Conservation (phyloP, 1,284 basidiomycete species). For the Porogramme epimiltina region DNA sequence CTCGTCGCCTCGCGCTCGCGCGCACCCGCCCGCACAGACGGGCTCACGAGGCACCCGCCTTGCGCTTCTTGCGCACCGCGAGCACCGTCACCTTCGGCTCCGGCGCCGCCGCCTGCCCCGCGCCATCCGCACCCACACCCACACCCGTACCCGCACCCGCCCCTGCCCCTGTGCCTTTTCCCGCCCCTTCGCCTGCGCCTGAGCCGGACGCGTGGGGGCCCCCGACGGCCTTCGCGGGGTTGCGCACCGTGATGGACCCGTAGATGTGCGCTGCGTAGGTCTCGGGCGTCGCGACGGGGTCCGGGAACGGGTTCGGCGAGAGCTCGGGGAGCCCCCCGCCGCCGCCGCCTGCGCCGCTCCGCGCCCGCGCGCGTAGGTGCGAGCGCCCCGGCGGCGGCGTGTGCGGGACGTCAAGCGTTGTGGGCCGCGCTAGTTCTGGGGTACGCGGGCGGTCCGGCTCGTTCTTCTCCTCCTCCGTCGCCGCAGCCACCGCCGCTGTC, state of each 20-base stretch:
- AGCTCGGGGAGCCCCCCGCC: conserved; percentile 44
- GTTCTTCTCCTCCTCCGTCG: not conserved
- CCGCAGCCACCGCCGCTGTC: not conserved
- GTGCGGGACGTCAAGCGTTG: conserved; percentile 33
- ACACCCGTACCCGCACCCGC: conserved; percentile 55
- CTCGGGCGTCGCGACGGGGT: conserved; percentile 59
- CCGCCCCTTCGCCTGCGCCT: conserved; percentile 12
- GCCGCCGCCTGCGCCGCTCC: conserved; percentile 3
- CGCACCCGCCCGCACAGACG: no score
- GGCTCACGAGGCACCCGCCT: conserved; percentile 19
- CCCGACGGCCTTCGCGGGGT: conserved; percentile 37
- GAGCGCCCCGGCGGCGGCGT: conserved; percentile 44
- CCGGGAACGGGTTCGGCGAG: conserved; percentile 67
- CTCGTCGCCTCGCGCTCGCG: no score
- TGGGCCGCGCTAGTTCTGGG: conserved; percentile 30
- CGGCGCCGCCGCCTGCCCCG: conserved; percentile 15
- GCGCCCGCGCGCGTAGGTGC: conserved; percentile 9
- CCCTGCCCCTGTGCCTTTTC: conserved; percentile 11
- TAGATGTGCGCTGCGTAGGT: conserved; percentile 61
- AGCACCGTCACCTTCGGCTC: conserved; percentile 53
- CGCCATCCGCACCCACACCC: conserved; percentile 46
- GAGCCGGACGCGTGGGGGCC: conserved; percentile 10
- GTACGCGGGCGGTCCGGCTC: conserved; percentile 16
- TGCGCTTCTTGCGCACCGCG: conserved; percentile 61
- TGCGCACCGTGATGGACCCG: conserved; percentile 52